Evolutionary conservation across 2,329 filamentous ascomycete genomes (phyloP).

Genomic region (Cytospora schulzeri): DNA sequence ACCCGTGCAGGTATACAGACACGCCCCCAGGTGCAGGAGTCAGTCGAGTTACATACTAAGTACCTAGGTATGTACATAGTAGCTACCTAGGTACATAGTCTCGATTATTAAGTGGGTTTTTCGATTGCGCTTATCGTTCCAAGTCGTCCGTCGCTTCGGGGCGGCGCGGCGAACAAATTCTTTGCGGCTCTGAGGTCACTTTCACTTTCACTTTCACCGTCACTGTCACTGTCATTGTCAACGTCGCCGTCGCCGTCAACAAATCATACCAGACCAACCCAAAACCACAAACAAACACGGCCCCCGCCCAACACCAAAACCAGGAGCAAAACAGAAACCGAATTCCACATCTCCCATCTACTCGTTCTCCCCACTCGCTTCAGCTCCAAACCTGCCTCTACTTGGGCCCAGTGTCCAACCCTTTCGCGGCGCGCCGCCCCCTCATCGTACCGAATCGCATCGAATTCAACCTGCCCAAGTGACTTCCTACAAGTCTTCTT

Average conservation of each 20-base stretch:
- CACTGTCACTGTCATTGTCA: neutral
- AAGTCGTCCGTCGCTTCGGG: neutral
- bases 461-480: neutral
- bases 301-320: neutral
- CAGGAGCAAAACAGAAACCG: neutral
- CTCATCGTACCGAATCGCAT: neutral
- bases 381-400: slow-evolving; percentile 1
- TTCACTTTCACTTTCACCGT: neutral
- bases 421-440: neutral
- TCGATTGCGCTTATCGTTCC: neutral
- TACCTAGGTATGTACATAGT: neutral
- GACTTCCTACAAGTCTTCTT: neutral
- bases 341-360: slow-evolving; percentile 4
- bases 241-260: neutral
- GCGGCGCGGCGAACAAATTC: slow-evolving; percentile 1
- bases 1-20: no score
- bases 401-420: no score
- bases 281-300: neutral
- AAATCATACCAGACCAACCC: neutral
- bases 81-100: neutral
- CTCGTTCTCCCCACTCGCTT: neutral
- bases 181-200: slow-evolving; percentile 1
- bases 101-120: neutral
- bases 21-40: no score
- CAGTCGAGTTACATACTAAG: no score